These are phyloP conservation scores for Friedmanniomyces endolithicus DNA, from an alignment of 495 filamentous ascomycete genomes.

Conservation along the genomic window DNA sequence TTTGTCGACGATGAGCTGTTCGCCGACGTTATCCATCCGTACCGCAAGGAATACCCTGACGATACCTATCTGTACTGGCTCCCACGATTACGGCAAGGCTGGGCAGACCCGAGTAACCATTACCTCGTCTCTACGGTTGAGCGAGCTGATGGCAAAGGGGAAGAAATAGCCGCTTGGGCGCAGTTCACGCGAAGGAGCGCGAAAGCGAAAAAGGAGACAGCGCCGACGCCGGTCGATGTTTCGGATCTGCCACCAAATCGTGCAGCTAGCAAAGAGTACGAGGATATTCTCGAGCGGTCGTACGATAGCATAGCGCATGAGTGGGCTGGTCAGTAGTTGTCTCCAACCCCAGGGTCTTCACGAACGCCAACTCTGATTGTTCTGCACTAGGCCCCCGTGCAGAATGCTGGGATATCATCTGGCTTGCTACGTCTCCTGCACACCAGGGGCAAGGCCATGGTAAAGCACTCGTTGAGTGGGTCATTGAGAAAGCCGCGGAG, in stretches of 20 bases:
- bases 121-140: background rate
- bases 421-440: background rate
- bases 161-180: background rate
- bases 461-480: background rate
- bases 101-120: background rate
- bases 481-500: background rate
- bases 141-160: background rate
- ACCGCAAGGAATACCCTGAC: slow-evolving; percentile 13
- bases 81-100: background rate
- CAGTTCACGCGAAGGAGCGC: background rate
- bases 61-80: slow-evolving; percentile 15
- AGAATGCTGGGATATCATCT: slow-evolving; percentile 1
- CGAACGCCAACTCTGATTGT: background rate
- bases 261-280: background rate
- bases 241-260: slow-evolving; percentile 1
- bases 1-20: slow-evolving; percentile 19
- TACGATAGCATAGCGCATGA: background rate
- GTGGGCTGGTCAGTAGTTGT: background rate
- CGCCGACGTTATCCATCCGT: slow-evolving; percentile 20
- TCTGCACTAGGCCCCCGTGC: background rate
- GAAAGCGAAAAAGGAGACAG: background rate
- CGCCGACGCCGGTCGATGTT: background rate
- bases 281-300: background rate
- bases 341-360: background rate
- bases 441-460: slow-evolving; percentile 3